A percentile compares a stretch with the other conserved stretches of the same genome.
Evolutionary conservation across 257 asterid genomes (phyloP).

Genomic region (Oldenlandia corymbosa): DNA sequence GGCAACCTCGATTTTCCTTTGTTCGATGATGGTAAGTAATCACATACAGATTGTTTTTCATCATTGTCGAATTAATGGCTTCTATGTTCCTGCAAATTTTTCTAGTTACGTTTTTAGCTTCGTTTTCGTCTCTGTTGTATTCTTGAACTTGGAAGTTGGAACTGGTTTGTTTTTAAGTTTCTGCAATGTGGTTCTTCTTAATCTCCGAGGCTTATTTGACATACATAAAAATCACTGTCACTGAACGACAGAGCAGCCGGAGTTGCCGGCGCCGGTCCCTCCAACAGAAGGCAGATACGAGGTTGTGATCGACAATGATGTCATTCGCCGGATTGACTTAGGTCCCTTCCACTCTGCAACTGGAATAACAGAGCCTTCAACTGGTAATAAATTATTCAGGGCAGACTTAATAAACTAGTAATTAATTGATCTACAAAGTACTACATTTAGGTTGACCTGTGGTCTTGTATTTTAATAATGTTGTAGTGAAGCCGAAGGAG

Average conservation of each 20-base stretch:
- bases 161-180: no score
- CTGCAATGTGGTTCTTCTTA: no score
- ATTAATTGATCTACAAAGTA: no score
- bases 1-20: conserved; percentile 67
- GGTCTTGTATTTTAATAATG: neutral
- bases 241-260: conserved; percentile 33
- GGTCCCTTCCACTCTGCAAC: conserved; percentile 51
- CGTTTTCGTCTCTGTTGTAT: neutral
- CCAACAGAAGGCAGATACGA: conserved; percentile 65
- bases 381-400: conserved; percentile 35
- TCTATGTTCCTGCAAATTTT: neutral
- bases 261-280: conserved; percentile 66
- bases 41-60: no score
- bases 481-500: conserved; percentile 51
- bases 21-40: conserved; percentile 43
- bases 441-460: neutral
- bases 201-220: no score
- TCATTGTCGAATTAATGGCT: neutral
- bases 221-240: no score
- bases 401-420: no score
- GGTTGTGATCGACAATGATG: conserved; percentile 59
- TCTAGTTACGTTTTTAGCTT: neutral
- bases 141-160: no score
- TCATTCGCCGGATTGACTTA: conserved; percentile 46
- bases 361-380: conserved; percentile 37